Conservation (phyloP, 208 protist genomes). For the Crithidia expoeki region DNA sequence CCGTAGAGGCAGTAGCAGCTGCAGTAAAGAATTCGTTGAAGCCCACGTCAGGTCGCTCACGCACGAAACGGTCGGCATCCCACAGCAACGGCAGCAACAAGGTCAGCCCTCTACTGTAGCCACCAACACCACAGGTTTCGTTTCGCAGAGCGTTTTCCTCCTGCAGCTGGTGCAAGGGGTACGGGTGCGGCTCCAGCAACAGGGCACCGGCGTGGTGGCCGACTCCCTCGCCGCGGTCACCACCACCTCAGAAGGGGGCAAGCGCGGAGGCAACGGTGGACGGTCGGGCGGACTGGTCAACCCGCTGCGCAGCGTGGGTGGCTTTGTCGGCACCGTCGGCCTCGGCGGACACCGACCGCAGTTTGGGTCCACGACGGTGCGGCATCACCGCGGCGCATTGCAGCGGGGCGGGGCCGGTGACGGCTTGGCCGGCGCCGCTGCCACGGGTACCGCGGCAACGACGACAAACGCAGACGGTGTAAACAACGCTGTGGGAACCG, state of each 20-base stretch:
- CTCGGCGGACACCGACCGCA: slow-evolving; percentile 2
- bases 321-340: neutral
- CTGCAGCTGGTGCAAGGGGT: slow-evolving; percentile 34
- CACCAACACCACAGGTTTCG: slow-evolving; percentile 24
- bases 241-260: slow-evolving; percentile 7
- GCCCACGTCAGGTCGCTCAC: neutral
- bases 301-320: slow-evolving; percentile 9
- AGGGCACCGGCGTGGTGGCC: slow-evolving; percentile 22
- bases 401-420: slow-evolving; percentile 16
- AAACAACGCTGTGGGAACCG: neutral
- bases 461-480: neutral
- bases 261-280: neutral
- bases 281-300: neutral
- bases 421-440: slow-evolving; percentile 7
- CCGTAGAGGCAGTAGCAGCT: neutral
- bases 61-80: neutral
- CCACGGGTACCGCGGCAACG: neutral
- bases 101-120: neutral
- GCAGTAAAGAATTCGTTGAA: neutral
- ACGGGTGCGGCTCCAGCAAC: slow-evolving; percentile 24
- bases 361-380: slow-evolving; percentile 27
- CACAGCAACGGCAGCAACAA: slow-evolving; percentile 10
- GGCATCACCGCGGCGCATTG: slow-evolving; percentile 14
- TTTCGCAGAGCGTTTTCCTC: slow-evolving; percentile 29
- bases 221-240: slow-evolving; percentile 20